Evolutionary conservation across 345 rosid genomes (phyloP).

Genomic region (Litchi chinensis): DNA sequence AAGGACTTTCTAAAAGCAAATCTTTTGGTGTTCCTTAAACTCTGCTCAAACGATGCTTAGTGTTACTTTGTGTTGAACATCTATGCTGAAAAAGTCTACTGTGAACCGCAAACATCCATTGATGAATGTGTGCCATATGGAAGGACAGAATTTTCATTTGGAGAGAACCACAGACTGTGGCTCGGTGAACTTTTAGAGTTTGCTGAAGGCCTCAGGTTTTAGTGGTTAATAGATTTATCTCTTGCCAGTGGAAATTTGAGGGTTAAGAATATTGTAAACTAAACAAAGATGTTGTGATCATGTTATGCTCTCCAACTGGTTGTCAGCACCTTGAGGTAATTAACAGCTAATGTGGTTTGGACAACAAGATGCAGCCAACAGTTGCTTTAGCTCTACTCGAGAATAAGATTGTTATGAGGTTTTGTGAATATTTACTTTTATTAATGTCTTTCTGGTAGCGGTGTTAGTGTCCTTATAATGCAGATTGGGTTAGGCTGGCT

Average conservation of each 20-base stretch:
- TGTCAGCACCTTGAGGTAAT: background rate
- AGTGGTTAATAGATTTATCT: background rate
- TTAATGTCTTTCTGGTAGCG: background rate
- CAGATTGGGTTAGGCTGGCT: background rate
- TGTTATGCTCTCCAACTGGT: slow-evolving; percentile 2
- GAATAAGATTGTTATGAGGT: background rate
- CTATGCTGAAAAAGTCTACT: background rate
- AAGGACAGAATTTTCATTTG: background rate
- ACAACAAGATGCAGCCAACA: background rate
- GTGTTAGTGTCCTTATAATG: background rate
- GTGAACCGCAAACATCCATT: background rate
- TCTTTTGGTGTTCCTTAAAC: background rate
- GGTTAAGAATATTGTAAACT: background rate
- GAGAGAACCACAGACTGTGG: background rate
- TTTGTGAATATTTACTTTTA: background rate
- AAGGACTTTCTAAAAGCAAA: background rate
- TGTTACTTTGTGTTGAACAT: background rate
- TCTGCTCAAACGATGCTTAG: background rate
- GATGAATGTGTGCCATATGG: background rate
- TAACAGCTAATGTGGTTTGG: background rate
- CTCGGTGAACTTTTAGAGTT: background rate
- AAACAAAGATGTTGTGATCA: background rate
- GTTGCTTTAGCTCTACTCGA: background rate
- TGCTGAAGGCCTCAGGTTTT: background rate
- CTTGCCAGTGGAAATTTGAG: background rate